Percentiles rank a stretch among this genome's conserved stretches.
Conservation (phyloP, 2,329 filamentous ascomycete species). For the Talaromyces amestolkiae region DNA sequence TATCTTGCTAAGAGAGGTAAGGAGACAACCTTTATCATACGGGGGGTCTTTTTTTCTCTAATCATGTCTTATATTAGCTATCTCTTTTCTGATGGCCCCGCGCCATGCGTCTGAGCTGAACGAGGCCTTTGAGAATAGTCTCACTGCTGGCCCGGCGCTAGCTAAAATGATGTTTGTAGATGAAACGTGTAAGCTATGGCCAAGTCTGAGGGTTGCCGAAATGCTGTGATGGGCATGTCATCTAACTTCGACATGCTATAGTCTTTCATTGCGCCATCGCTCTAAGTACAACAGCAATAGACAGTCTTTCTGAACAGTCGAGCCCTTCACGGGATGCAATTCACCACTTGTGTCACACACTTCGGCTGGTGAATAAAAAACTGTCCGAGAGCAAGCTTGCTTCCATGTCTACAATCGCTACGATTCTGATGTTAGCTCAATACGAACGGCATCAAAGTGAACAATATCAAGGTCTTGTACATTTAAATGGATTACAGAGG, state of each 20-base stretch:
- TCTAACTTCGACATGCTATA: neutral
- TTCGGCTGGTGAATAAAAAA: conserved; percentile 17
- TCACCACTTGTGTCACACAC: conserved; percentile 15
- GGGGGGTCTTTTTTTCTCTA: neutral
- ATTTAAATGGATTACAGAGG: conserved; percentile 17
- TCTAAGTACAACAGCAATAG: conserved; percentile 9
- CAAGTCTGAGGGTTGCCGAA: neutral
- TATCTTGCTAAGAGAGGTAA: conserved; percentile 13
- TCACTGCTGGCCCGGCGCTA: conserved; percentile 1
- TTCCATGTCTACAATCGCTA: conserved; percentile 15
- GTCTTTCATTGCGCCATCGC: conserved; percentile 19
- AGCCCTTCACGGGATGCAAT: conserved; percentile 3
- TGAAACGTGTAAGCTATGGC: conserved; percentile 14
- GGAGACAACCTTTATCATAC: neutral
- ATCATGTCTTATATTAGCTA: neutral
- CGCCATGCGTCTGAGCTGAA: conserved; percentile 13
- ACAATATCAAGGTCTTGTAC: conserved; percentile 10
- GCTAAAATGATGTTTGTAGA: conserved; percentile 16
- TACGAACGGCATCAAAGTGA: conserved; percentile 19
- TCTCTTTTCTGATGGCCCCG: conserved; percentile 15
- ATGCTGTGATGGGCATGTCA: neutral
- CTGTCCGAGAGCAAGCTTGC: conserved; percentile 3
- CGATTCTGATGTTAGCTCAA: conserved; percentile 19
- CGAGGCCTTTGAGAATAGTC: conserved; percentile 6
- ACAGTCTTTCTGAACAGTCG: neutral